Base-by-base conservation (phyloP, 2,329 filamentous ascomycete genomes). In the Fusarium chuoi region DNA sequence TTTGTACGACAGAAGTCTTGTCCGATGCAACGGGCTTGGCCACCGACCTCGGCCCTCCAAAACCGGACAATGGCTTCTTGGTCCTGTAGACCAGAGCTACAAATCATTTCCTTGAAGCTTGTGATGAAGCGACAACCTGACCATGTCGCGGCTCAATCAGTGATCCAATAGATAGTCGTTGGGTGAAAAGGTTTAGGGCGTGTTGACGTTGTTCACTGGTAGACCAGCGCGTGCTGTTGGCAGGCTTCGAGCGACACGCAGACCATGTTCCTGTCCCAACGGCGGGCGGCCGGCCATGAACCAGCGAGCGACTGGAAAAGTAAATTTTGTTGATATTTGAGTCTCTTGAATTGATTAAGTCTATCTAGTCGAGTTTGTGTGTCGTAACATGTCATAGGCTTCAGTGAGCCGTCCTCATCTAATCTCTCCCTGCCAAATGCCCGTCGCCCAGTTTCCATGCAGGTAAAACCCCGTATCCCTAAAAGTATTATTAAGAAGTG, bases 401-500 rank as follows among this genome's bases (percentile, higher is more conserved):
- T 36, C 13, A 17, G 18, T 52, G 39, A 46, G 67, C 35, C 45
- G 30, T 38, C 20, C 11, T 64, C 67, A 12, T 64, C 67, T 68
- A 52, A 30, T 57, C n/a, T 49, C 41, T 49, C 64, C 38, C 12
- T 8, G 13, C 38, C 45, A 18, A 15, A 42, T 35, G 28, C 20
- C 24, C 15, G 7, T 44, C 6, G 18, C 28, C 48, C 38, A 55
- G 22, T 17, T 49, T 20, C 24, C 24, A n/a, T 45, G 10, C 30
- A 67, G 14, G 55, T 18, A 69, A 51, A 18, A 18, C 18, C n/a
- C 18, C 17, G 20, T 48, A 17, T 49, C 54, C 48, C 39, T 60
- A 42, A 38, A 33, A 36, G 28, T 42, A 62, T 70, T 71, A 41
- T 51, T 20, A 13, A 68, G 68, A 71, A 71, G 26, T 55, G 41